Conservation (phyloP, 1,284 basidiomycete species). For the Heterobasidion parviporum region DNA sequence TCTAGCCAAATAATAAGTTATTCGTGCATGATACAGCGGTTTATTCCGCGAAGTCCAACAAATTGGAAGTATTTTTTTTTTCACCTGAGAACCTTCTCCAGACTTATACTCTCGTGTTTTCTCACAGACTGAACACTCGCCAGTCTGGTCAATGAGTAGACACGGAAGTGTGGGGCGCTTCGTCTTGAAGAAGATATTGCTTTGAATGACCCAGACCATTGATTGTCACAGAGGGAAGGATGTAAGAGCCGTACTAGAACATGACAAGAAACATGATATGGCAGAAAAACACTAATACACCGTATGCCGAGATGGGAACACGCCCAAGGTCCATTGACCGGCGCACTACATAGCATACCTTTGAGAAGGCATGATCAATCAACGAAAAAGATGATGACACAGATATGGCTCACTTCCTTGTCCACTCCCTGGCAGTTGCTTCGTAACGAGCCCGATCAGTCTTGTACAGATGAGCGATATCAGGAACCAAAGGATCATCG, state of each 20-base stretch:
- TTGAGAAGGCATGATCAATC: slow-evolving; percentile 2
- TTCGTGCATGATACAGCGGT: background rate
- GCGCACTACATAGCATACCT: slow-evolving; percentile 52
- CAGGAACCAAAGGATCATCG: slow-evolving; percentile 83
- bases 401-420: slow-evolving; percentile 74
- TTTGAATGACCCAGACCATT: slow-evolving; percentile 1
- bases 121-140: too few relatives aligned
- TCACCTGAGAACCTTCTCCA: background rate
- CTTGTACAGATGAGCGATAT: slow-evolving; percentile 90
- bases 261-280: slow-evolving; percentile 7
- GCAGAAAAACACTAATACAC: slow-evolving; percentile 14
- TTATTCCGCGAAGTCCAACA: background rate
- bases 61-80: background rate
- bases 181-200: background rate
- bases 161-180: background rate
- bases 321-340: background rate
- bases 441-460: slow-evolving; percentile 91
- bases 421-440: slow-evolving; percentile 94
- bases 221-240: slow-evolving; percentile 7
- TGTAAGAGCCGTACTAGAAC: slow-evolving; percentile 9
- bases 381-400: background rate
- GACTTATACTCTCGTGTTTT: too few relatives aligned
- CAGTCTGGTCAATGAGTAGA: too few relatives aligned
- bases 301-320: slow-evolving; percentile 3
- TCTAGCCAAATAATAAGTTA: too few relatives aligned